Conservation (phyloP, 2,329 filamentous ascomycete genomes). For the Fusarium marasasianum region DNA sequence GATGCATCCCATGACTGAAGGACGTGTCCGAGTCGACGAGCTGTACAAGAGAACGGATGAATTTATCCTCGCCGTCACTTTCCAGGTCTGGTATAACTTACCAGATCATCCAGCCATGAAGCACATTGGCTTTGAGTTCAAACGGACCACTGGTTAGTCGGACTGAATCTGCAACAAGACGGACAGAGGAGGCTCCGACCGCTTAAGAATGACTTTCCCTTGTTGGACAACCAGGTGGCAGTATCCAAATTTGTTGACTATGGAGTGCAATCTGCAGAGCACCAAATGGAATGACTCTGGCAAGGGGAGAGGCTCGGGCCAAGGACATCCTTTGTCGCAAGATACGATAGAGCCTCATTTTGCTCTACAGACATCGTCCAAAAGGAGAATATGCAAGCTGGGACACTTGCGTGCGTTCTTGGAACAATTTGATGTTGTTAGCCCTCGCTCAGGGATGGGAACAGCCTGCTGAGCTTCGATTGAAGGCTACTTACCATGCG, state of each 20-base stretch:
- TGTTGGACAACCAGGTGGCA: background rate
- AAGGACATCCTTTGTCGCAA: background rate
- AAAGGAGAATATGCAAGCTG: background rate
- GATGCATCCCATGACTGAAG: background rate
- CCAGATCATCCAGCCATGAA: background rate
- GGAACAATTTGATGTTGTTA: no score
- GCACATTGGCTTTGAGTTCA: background rate
- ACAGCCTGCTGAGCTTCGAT: background rate
- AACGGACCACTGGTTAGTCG: background rate
- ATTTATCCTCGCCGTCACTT: background rate
- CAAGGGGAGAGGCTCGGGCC: accelerated
- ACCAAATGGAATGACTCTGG: background rate
- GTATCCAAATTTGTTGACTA: accelerated
- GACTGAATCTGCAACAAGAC: background rate
- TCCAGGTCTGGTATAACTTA: background rate
- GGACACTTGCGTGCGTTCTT: no score
- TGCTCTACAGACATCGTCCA: background rate
- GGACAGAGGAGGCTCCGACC: background rate
- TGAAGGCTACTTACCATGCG: background rate
- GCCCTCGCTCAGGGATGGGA: background rate
- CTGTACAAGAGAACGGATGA: background rate
- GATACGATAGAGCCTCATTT: background rate
- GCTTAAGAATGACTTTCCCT: no score
- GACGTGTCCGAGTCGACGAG: background rate
- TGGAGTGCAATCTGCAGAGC: background rate